These are phyloP conservation scores for Iodosphaeria phyllophila DNA, from an alignment of 2,329 filamentous ascomycete genomes.

Conservation along the genomic window DNA sequence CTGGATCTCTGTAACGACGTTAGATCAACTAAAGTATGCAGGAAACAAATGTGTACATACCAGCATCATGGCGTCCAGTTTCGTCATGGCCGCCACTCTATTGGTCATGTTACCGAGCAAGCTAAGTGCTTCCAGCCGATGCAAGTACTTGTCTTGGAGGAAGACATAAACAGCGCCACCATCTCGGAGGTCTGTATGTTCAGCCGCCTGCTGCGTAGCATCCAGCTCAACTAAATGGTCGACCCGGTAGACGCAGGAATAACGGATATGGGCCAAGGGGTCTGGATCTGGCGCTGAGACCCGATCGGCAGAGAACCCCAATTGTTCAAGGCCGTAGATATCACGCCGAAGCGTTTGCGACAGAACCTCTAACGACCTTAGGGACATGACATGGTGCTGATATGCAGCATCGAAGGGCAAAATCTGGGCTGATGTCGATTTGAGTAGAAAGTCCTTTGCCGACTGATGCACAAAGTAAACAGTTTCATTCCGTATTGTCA, in stretches of 20 bases:
- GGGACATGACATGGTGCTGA: slow-evolving; percentile 15
- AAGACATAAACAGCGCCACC: slow-evolving; percentile 12
- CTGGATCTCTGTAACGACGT: neutral
- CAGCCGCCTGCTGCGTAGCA: neutral
- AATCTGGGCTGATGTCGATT: slow-evolving; percentile 8
- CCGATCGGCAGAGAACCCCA: slow-evolving; percentile 8
- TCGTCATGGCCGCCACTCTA: slow-evolving; percentile 8
- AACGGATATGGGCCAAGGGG: slow-evolving; percentile 10
- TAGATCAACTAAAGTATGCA: neutral
- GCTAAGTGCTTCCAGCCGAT: slow-evolving; percentile 24
- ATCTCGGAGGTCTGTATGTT: slow-evolving; percentile 8
- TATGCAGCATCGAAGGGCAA: slow-evolving; percentile 10
- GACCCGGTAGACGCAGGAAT: slow-evolving; percentile 17
- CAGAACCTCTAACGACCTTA: slow-evolving; percentile 15
- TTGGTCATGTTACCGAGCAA: slow-evolving; percentile 10
- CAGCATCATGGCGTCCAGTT: slow-evolving; percentile 5
- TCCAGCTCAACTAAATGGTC: slow-evolving; percentile 10
- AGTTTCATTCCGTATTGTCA: slow-evolving; percentile 12
- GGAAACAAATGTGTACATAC: neutral
- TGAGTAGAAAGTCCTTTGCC: slow-evolving; percentile 20
- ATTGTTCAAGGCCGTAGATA: slow-evolving; percentile 13
- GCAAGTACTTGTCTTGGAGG: slow-evolving; percentile 16
- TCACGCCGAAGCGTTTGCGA: slow-evolving; percentile 13
- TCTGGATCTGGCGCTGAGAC: slow-evolving; percentile 8
- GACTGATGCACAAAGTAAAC: slow-evolving; percentile 22